A percentile compares a stretch with the other conserved stretches of the same genome.
phyloP scores from a whole-genome alignment of 2,329 filamentous ascomycete genomes.

The Pestalotiopsis sp. region DNA sequence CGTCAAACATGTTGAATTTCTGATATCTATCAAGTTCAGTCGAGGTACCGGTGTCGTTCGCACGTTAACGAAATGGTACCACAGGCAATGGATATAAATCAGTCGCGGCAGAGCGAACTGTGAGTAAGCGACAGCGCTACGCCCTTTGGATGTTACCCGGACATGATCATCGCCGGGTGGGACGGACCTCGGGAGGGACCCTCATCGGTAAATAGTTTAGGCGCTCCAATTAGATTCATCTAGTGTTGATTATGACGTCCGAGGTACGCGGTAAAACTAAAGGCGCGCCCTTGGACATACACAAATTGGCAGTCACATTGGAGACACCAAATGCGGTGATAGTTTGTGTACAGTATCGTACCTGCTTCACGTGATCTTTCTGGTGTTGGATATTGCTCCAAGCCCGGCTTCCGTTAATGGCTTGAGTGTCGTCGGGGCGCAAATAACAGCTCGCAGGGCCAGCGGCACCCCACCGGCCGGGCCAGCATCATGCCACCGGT shows the following conservation, averaged over 20 bases:
- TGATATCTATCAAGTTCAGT: no score
- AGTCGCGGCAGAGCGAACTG: no score
- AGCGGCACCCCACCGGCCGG: neutral
- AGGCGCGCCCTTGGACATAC: neutral
- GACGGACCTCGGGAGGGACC: neutral
- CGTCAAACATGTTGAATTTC: constrained; percentile 37
- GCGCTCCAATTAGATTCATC: neutral
- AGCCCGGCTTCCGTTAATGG: neutral
- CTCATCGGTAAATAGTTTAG: neutral
- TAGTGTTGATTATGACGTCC: neutral
- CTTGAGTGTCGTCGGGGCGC: neutral
- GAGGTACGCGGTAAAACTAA: neutral
- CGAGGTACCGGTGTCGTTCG: no score
- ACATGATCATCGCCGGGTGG: neutral
- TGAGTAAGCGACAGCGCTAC: neutral
- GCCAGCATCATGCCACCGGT: constrained; percentile 16
- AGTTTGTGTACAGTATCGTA: neutral
- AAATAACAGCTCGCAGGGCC: neutral
- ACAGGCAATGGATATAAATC: neutral
- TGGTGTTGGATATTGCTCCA: neutral
- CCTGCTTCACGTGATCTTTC: neutral
- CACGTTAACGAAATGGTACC: no score
- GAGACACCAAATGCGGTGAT: neutral
- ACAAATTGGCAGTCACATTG: no score
- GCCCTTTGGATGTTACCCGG: neutral